Conservation (phyloP, 495 filamentous ascomycete species). For the Pseudevernia furfuracea region DNA sequence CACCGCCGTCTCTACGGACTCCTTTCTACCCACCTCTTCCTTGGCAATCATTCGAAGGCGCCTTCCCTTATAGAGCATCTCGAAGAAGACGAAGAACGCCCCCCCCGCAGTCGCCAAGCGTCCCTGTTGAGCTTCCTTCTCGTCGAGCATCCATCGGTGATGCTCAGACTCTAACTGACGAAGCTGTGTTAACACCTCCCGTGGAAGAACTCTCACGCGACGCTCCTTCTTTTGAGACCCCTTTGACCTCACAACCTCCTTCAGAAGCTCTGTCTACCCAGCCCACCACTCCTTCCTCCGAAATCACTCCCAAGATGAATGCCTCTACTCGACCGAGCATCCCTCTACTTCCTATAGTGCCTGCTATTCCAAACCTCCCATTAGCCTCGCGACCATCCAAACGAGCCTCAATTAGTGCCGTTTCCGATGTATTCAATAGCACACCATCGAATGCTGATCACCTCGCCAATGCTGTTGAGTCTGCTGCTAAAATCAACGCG, state of each 20-base stretch:
- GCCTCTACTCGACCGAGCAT: conserved; percentile 35
- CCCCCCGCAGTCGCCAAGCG: conserved; percentile 20
- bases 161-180: conserved; percentile 1
- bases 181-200: conserved; percentile 30
- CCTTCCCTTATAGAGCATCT: conserved; percentile 53
- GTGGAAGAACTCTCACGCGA: conserved; percentile 32
- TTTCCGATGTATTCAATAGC: conserved; percentile 34
- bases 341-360: conserved; percentile 60
- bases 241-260: conserved; percentile 56
- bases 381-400: conserved; percentile 38
- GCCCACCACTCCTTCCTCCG: conserved; percentile 63
- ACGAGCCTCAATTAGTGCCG: conserved; percentile 35
- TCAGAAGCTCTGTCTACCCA: conserved; percentile 62
- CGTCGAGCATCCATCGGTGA: conserved; percentile 11
- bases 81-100: conserved; percentile 28
- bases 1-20: conserved; percentile 49
- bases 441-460: conserved; percentile 28
- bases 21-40: conserved; percentile 62
- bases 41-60: conserved; percentile 65
- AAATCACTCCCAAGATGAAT: conserved; percentile 38
- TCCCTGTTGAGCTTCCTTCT: conserved; percentile 24
- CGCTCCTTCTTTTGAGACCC: conserved; percentile 54
- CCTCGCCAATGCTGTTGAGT: conserved; percentile 11
- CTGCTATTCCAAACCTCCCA: conserved; percentile 53
- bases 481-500: background rate